Evolutionary conservation across 805 yeast genomes (phyloP).

Genomic region (Cyberlindnera amylophila): DNA sequence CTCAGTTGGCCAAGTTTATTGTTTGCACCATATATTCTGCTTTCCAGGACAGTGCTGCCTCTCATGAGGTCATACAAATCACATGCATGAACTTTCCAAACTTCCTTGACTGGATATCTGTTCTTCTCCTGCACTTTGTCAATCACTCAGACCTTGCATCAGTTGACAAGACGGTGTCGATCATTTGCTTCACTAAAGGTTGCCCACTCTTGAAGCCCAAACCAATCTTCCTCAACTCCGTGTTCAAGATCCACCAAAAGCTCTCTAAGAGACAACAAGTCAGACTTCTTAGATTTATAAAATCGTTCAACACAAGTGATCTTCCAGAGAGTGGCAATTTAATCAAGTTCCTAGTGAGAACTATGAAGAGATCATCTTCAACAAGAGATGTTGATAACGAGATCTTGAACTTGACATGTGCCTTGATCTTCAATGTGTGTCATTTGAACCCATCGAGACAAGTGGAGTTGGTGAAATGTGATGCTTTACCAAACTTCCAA

Average conservation of each 20-base stretch:
- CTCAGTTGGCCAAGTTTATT: conserved; percentile 36
- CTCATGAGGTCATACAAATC: conserved; percentile 40
- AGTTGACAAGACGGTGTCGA: conserved; percentile 34
- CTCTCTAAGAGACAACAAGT: conserved; percentile 34
- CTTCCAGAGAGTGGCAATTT: conserved; percentile 26
- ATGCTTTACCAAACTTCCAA: conserved; percentile 37
- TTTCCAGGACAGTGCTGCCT: conserved; percentile 34
- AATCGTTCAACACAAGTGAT: conserved; percentile 16
- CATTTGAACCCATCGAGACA: conserved; percentile 41
- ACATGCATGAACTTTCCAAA: conserved; percentile 38
- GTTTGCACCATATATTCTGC: conserved; percentile 36
- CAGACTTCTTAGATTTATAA: conserved; percentile 34
- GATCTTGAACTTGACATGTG: conserved; percentile 38
- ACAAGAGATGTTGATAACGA: conserved; percentile 27
- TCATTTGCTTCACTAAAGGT: conserved; percentile 29
- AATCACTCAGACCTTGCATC: conserved; percentile 7
- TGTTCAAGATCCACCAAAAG: conserved; percentile 37
- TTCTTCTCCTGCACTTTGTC: conserved; percentile 30
- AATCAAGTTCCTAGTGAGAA: conserved; percentile 38
- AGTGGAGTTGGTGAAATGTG: conserved; percentile 36
- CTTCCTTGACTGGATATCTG: conserved; percentile 37
- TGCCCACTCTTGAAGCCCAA: conserved; percentile 39
- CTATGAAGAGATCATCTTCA: conserved; percentile 5
- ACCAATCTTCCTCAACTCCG: conserved; percentile 41
- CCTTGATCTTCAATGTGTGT: conserved; percentile 43